Percentiles rank a stretch among this genome's conserved stretches.
phyloP scores from a whole-genome alignment of 805 yeast genomes.

The Saturnispora gosingensis region DNA sequence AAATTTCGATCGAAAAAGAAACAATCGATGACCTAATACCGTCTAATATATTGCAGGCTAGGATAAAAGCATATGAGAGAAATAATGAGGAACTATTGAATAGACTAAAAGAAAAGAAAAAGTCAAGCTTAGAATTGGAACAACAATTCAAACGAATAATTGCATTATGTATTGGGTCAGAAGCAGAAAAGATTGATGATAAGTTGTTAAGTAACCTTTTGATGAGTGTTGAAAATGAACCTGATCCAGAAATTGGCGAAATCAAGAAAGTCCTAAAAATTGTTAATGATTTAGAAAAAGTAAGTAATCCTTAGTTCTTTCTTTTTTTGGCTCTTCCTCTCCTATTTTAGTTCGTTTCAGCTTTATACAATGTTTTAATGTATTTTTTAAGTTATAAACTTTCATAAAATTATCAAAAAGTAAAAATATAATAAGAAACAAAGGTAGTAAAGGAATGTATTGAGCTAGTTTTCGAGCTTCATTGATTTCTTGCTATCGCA shows the following conservation, averaged over 20 bases:
- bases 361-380: neutral
- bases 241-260: constrained; percentile 36
- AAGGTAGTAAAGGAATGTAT: neutral
- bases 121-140: constrained; percentile 50
- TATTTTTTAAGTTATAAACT: neutral
- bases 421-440: neutral
- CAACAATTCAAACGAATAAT: constrained; percentile 81
- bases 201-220: constrained; percentile 69
- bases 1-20: constrained; percentile 1
- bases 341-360: neutral
- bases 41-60: constrained; percentile 50
- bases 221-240: constrained; percentile 84
- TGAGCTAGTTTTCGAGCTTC: neutral
- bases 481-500: constrained; percentile 14
- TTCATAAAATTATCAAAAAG: neutral
- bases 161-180: constrained; percentile 83
- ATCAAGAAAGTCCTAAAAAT: constrained; percentile 27
- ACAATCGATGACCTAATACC: constrained; percentile 33
- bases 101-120: constrained; percentile 43
- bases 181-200: constrained; percentile 55
- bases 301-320: neutral
- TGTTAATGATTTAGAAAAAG: constrained; percentile 23
- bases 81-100: constrained; percentile 51
- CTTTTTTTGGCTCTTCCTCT: too few relatives aligned
- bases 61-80: constrained; percentile 69